These are phyloP conservation scores for Euphorbia peplus DNA, from an alignment of 345 rosid genomes.

Conservation along the genomic window DNA sequence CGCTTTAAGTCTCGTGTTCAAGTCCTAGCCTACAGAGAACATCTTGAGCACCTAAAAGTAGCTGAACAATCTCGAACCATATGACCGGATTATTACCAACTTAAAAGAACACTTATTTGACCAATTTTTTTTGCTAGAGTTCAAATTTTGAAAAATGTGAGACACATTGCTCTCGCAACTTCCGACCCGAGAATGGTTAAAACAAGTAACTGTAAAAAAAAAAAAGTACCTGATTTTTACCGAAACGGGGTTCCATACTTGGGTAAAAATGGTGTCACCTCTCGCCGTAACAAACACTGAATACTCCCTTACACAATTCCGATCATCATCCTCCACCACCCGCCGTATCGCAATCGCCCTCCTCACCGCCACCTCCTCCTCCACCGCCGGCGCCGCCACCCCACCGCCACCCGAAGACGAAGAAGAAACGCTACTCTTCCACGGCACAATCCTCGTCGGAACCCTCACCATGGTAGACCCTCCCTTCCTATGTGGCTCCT, in stretches of 20 bases:
- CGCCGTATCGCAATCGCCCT: slow-evolving; percentile 60
- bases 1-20: too few species aligned
- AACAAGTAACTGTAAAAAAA: neutral
- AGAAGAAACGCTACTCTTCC: slow-evolving; percentile 43
- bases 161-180: too few species aligned
- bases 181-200: too few species aligned
- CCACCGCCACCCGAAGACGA: slow-evolving; percentile 15
- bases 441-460: slow-evolving; percentile 43
- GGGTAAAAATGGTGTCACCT: slow-evolving; percentile 73
- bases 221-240: slow-evolving; percentile 46
- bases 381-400: slow-evolving; percentile 28
- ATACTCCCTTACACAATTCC: slow-evolving; percentile 40
- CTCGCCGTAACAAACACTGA: slow-evolving; percentile 51
- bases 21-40: too few species aligned
- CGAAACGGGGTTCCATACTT: slow-evolving; percentile 66
- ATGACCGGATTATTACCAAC: too few species aligned
- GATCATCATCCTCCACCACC: slow-evolving; percentile 53
- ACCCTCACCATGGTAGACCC: slow-evolving; percentile 39
- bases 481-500: slow-evolving; percentile 25
- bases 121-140: too few species aligned
- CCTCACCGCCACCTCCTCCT: slow-evolving; percentile 62
- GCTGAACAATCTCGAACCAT: too few species aligned
- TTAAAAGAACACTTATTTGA: too few species aligned
- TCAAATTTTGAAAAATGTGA: too few species aligned
- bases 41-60: too few species aligned